Conservation (phyloP, 2,329 filamentous ascomycete genomes). For the Aureobasidium sp. region DNA sequence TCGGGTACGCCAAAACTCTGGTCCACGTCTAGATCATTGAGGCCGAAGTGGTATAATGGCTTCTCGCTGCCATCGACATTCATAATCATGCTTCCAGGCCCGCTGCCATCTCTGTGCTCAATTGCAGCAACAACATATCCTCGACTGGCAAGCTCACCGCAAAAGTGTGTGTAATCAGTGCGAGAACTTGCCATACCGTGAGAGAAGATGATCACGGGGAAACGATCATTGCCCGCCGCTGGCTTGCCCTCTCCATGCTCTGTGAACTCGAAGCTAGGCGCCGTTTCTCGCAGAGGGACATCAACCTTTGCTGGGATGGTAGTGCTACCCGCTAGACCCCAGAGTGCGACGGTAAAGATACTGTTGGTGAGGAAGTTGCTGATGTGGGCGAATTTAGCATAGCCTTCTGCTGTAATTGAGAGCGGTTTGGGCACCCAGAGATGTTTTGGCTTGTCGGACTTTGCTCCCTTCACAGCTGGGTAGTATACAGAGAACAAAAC, state of each 20-base stretch:
- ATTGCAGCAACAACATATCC: slow-evolving; percentile 38
- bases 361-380: slow-evolving; percentile 28
- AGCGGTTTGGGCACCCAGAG: slow-evolving; percentile 37
- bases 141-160: slow-evolving; percentile 38
- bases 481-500: slow-evolving; percentile 39
- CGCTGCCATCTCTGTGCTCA: slow-evolving; percentile 40
- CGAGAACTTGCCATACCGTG: slow-evolving; percentile 39
- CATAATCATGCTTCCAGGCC: slow-evolving; percentile 35
- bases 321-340: slow-evolving; percentile 33
- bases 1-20: slow-evolving; percentile 19
- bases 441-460: slow-evolving; percentile 23
- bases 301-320: slow-evolving; percentile 36
- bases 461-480: slow-evolving; percentile 26
- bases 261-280: slow-evolving; percentile 8
- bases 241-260: slow-evolving; percentile 14
- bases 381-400: slow-evolving; percentile 33
- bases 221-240: slow-evolving; percentile 21
- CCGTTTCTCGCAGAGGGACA: slow-evolving; percentile 30
- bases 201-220: slow-evolving; percentile 38
- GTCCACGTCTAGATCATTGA: slow-evolving; percentile 16
- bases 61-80: slow-evolving; percentile 23
- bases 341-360: slow-evolving; percentile 33
- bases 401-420: slow-evolving; percentile 34
- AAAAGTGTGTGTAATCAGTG: slow-evolving; percentile 38
- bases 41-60: background rate